phyloP scores from a whole-genome alignment of 768 basidiomycete genomes.

The Terana coerulea region DNA sequence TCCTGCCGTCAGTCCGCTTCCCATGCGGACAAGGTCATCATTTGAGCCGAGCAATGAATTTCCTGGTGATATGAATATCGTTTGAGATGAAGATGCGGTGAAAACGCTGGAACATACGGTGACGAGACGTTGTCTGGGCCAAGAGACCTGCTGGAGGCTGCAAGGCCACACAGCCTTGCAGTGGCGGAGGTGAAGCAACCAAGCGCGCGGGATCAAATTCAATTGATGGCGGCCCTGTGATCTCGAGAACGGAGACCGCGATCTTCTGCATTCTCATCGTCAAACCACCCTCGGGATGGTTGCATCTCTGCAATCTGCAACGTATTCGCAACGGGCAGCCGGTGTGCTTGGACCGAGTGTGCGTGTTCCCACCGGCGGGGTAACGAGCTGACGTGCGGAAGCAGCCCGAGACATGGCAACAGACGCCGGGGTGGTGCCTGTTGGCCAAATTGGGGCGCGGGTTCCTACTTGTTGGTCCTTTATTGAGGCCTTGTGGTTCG shows the following conservation, averaged over 20 bases:
- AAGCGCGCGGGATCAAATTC: not conserved
- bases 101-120: not conserved
- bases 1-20: too few relatives aligned
- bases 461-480: not conserved
- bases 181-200: not conserved
- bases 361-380: not conserved
- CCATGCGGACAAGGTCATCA: not conserved
- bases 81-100: not conserved
- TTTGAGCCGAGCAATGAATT: not conserved
- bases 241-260: not conserved
- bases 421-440: not conserved
- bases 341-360: too few relatives aligned
- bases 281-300: not conserved
- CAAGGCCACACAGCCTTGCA: not conserved
- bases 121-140: not conserved
- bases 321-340: not conserved
- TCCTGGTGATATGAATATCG: not conserved
- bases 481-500: slow-evolving; percentile 1
- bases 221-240: slow-evolving; percentile 2
- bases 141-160: not conserved
- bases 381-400: slow-evolving; percentile 1
- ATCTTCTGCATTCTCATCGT: not conserved
- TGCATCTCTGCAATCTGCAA: not conserved
- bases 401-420: slow-evolving; percentile 2
- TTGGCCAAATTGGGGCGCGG: not conserved